phyloP scores from a whole-genome alignment of 1,284 basidiomycete species.

The Schizopora paradoxa region DNA sequence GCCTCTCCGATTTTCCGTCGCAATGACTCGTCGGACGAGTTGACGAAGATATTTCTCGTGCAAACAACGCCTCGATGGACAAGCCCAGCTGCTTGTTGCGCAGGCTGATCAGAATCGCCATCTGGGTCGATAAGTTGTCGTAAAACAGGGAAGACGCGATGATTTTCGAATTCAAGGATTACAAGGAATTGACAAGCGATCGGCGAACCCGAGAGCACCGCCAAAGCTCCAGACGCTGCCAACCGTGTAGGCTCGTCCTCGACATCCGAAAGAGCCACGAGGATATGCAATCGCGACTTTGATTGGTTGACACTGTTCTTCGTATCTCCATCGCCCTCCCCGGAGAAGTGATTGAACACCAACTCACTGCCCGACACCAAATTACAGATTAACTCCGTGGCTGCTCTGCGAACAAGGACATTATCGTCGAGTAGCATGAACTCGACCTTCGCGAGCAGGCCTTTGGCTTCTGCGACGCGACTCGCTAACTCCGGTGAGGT shows the following conservation, averaged over 20 bases:
- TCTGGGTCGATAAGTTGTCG: constrained; percentile 60
- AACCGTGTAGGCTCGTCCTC: constrained; percentile 78
- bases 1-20: constrained; percentile 42
- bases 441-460: constrained; percentile 67
- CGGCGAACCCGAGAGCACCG: constrained; percentile 64
- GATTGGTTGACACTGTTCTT: constrained; percentile 21
- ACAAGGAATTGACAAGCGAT: constrained; percentile 57
- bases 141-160: constrained; percentile 55
- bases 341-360: constrained; percentile 68
- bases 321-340: constrained; percentile 31
- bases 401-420: constrained; percentile 75
- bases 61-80: constrained; percentile 74
- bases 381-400: constrained; percentile 93
- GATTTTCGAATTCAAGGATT: constrained; percentile 56
- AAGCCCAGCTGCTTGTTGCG: constrained; percentile 40
- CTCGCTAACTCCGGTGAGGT: constrained; percentile 59
- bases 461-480: constrained; percentile 56
- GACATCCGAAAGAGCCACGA: constrained; percentile 81
- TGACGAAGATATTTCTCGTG: constrained; percentile 56
- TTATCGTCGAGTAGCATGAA: constrained; percentile 84
- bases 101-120: constrained; percentile 28
- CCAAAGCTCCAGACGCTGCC: constrained; percentile 83
- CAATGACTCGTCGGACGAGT: constrained; percentile 34
- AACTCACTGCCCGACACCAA: constrained; percentile 73
- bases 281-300: constrained; percentile 69